These are phyloP conservation scores for Diplodia scrobiculata DNA, from an alignment of 2,329 filamentous ascomycete species.

Conservation along the genomic window DNA sequence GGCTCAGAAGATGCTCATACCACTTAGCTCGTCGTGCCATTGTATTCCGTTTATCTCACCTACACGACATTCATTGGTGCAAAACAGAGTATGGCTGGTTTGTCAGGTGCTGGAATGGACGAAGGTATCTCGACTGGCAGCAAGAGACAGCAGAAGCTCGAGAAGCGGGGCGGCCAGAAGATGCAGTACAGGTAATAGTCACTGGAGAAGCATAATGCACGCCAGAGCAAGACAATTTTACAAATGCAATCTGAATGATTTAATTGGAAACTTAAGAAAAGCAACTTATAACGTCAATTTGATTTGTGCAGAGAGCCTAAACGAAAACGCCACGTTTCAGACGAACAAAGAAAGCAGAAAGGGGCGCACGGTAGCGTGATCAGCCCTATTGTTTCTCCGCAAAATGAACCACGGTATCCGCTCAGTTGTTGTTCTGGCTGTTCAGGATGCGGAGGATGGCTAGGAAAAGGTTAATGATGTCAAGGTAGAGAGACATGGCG, in stretches of 20 bases:
- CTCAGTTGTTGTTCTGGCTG: constrained; percentile 86
- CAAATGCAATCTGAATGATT: background rate
- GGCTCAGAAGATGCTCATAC: constrained; percentile 5
- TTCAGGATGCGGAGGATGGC: constrained; percentile 95
- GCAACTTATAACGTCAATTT: background rate
- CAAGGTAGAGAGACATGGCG: constrained; percentile 90
- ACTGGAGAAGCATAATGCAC: background rate
- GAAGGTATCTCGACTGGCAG: constrained; percentile 37
- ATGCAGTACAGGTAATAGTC: constrained; percentile 49
- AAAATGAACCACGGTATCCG: background rate
- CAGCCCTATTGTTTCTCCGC: background rate
- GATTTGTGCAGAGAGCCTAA: background rate
- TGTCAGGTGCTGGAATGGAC: constrained; percentile 44
- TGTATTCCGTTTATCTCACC: constrained; percentile 51
- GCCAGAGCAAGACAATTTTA: background rate
- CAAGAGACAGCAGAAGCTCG: constrained; percentile 56
- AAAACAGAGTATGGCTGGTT: constrained; percentile 46
- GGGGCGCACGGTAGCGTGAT: background rate
- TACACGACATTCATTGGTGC: constrained; percentile 53
- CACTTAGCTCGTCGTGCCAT: constrained; percentile 46
- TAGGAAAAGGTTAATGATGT: constrained; percentile 96
- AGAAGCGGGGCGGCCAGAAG: constrained; percentile 55
- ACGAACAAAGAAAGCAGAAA: background rate
- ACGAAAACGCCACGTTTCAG: background rate
- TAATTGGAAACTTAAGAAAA: background rate